A percentile compares a stretch with the other conserved stretches of the same genome.
These are phyloP conservation scores for Cryptococcus wingfieldii DNA, from an alignment of 1,284 basidiomycete genomes.

Conservation along the genomic window DNA sequence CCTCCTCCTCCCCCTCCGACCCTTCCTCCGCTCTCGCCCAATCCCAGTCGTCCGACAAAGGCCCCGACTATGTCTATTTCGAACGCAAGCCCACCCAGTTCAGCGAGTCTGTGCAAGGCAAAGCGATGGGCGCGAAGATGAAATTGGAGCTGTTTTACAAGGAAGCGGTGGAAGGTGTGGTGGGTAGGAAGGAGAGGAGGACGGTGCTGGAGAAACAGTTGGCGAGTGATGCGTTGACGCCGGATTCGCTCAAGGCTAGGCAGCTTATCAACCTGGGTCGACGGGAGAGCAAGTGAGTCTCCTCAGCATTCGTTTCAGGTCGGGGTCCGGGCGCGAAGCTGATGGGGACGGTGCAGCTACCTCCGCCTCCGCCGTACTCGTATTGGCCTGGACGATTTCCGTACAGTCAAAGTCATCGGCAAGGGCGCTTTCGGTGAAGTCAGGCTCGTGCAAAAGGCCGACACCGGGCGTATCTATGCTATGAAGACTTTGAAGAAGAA, in stretches of 20 bases:
- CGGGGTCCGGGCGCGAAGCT: no score
- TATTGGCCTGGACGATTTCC: conserved; percentile 88
- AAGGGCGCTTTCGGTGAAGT: conserved; percentile 99
- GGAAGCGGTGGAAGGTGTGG: conserved; percentile 84
- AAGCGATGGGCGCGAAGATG: conserved; percentile 91
- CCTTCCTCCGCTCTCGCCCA: neutral
- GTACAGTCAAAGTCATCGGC: conserved; percentile 96
- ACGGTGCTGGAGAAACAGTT: conserved; percentile 89
- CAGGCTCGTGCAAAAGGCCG: conserved; percentile 90
- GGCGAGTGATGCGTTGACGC: conserved; percentile 64
- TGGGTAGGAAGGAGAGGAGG: conserved; percentile 83
- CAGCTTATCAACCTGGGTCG: conserved; percentile 87
- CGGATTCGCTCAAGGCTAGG: conserved; percentile 81
- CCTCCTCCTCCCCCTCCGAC: neutral
- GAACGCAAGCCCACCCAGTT: conserved; percentile 79
- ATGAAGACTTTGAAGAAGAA: conserved; percentile 99
- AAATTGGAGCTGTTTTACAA: conserved; percentile 98
- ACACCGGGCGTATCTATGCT: conserved; percentile 96
- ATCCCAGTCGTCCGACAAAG: conserved; percentile 37
- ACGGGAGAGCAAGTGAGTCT: conserved; percentile 68
- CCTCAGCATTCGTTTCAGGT: neutral
- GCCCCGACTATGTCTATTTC: conserved; percentile 87
- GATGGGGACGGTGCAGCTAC: conserved; percentile 51
- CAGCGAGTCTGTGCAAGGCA: conserved; percentile 81
- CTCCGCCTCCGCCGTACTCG: conserved; percentile 86